Evolutionary conservation across 2,329 filamentous ascomycete genomes (phyloP).

Genomic region (Bipolaris oryzae): DNA sequence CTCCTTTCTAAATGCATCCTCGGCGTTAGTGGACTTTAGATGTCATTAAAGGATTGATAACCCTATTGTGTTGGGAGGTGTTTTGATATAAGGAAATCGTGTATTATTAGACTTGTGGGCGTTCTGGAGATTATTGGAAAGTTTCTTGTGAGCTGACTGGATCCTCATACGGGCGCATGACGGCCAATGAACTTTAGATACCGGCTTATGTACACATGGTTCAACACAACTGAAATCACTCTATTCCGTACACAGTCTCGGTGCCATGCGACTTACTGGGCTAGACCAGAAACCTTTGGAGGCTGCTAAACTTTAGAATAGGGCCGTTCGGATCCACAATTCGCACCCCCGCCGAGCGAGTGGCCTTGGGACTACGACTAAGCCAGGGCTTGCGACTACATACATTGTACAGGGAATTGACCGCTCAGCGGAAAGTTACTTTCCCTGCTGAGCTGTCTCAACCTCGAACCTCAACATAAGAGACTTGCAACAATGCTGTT

Average conservation of each 20-base stretch:
- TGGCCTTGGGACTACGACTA: constrained; percentile 1
- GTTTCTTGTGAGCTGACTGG: background rate
- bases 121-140: constrained; percentile 3
- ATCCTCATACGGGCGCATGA: constrained; percentile 1
- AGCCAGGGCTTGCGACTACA: background rate
- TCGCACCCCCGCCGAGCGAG: constrained; percentile 2
- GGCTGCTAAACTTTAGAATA: constrained; percentile 1
- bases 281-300: background rate
- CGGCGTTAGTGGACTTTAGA: constrained; percentile 11
- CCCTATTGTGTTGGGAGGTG: background rate
- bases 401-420: background rate
- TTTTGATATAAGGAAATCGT: background rate
- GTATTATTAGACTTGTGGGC: constrained; percentile 7
- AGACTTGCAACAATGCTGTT: background rate
- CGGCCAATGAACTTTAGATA: background rate
- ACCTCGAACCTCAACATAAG: background rate
- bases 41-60: constrained; percentile 8
- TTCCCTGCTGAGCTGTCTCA: background rate
- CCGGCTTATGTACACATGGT: background rate
- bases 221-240: background rate
- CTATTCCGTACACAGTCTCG: background rate
- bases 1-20: constrained; percentile 13
- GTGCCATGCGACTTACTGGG: background rate
- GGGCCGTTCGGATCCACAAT: constrained; percentile 7
- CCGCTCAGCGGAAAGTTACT: background rate